Percentiles rank a stretch among this genome's conserved stretches.
phyloP scores from a whole-genome alignment of 2,329 filamentous ascomycete species.

The Monilinia fructigena region DNA sequence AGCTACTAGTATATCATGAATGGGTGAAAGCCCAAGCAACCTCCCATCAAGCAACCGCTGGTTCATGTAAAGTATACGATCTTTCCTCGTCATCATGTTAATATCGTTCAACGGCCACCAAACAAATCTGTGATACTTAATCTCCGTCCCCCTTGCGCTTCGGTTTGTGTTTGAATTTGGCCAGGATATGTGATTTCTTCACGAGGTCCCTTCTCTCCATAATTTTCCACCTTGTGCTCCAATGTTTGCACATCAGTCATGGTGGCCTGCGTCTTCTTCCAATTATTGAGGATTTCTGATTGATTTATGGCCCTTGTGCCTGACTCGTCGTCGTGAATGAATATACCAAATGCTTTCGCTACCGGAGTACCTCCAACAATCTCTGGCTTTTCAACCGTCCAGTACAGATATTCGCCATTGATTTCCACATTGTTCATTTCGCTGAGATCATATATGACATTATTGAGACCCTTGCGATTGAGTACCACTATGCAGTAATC shows the following conservation, averaged over 20 bases:
- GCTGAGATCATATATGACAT: conserved; percentile 65
- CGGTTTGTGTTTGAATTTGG: conserved; percentile 12
- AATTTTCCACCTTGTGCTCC: conserved; percentile 23
- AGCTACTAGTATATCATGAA: background rate
- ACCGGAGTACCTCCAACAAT: conserved; percentile 19
- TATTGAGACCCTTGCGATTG: conserved; percentile 69
- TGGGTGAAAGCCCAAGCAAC: background rate
- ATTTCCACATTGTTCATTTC: conserved; percentile 64
- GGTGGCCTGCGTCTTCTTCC: conserved; percentile 25
- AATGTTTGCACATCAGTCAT: conserved; percentile 12
- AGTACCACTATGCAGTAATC: conserved; percentile 65
- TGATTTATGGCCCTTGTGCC: conserved; percentile 43
- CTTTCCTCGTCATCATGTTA: background rate
- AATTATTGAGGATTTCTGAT: conserved; percentile 35
- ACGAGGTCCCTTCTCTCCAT: conserved; percentile 25
- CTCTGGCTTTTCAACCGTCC: conserved; percentile 20
- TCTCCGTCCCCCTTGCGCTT: conserved; percentile 7
- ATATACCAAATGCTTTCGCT: conserved; percentile 51
- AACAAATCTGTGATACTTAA: conserved; percentile 17
- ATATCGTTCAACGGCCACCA: conserved; percentile 2
- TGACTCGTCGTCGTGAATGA: conserved; percentile 53
- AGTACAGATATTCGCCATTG: conserved; percentile 54
- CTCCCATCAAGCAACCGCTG: background rate
- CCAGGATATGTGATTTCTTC: conserved; percentile 23
- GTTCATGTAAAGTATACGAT: background rate